Evolutionary conservation across 805 yeast species (phyloP), one percentile per base, ranked within the genome.

Genomic region (Ogataea ganodermae): DNA sequence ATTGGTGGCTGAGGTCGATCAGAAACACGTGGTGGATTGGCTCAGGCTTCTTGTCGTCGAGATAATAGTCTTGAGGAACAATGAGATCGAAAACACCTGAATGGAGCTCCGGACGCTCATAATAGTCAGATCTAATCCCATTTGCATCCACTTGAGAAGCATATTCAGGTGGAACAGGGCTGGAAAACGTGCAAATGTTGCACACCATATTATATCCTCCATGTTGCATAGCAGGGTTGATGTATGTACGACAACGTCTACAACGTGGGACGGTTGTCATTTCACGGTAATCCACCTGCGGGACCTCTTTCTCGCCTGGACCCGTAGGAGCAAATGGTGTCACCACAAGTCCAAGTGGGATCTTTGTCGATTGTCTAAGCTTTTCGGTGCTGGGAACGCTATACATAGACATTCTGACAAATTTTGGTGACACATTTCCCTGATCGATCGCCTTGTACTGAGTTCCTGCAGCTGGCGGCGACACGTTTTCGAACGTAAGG

Each of bases 211-310:
- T 72, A 35, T 82, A 78, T 22, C 83, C 83, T 5, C 80, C 74
- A 44, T 80, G 83, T 51, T 78, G 83, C 82, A 87, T 85, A 16
- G 83, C 79, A 3, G 97, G 95, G 63, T 92, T 94, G 52, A 90
- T 75, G 65, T 90, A 94, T 1, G 96, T 80, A 46, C 97, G 80
- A 69, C 99, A 94, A 52, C 98, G 83, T 55, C 81, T 79, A 68
- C 99, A 94, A 56, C 99, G 79, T 27, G 95, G 84, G 0, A 96
- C 96, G 0, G 89, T 89, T 13, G 74, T 74, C 33, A 72, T 61
- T 6, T 61, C 60, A 20, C 73, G 68, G 70, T 79, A 78, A 60
- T 88, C 91, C 4, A 84, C 83, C 4, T 76, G 74, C 0, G 96
- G 95, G 1, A 90, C 78, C 0, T 68, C 68, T 1, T 78, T 80